Percentiles rank a stretch among this genome's conserved stretches.
Evolutionary conservation across 1,284 basidiomycete genomes (phyloP).

Genomic region (Trichosporon inkin): DNA sequence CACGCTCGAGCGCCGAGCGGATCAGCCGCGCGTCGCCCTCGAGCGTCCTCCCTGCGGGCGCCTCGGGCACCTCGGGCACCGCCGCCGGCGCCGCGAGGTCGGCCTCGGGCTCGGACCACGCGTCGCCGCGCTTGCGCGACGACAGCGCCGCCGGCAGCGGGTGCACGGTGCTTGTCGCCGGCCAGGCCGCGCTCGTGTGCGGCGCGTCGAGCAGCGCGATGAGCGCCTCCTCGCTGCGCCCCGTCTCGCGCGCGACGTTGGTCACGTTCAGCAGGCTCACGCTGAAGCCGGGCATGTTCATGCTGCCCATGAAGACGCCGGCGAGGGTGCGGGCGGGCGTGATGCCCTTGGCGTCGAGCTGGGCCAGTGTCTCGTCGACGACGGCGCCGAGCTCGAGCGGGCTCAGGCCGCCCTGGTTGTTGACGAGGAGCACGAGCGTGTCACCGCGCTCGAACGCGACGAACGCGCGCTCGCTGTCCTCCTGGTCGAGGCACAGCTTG

Average conservation of each 20-base stretch:
- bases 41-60: too few relatives aligned
- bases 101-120: constrained; percentile 39
- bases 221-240: constrained; percentile 34
- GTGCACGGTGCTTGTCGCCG: constrained; percentile 43
- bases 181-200: constrained; percentile 51
- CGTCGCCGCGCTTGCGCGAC: constrained; percentile 31
- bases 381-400: constrained; percentile 53
- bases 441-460: constrained; percentile 51
- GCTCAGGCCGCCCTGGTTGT: constrained; percentile 54
- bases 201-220: constrained; percentile 51
- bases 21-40: constrained; percentile 27
- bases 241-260: constrained; percentile 38
- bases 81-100: constrained; percentile 23
- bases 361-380: constrained; percentile 48
- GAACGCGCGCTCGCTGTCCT: constrained; percentile 52
- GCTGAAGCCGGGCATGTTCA: constrained; percentile 54
- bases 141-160: constrained; percentile 30
- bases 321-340: constrained; percentile 50
- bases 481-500: constrained; percentile 46
- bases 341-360: constrained; percentile 43
- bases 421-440: constrained; percentile 47
- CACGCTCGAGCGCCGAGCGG: constrained; percentile 30
- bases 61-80: too few relatives aligned
- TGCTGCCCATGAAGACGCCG: constrained; percentile 53
- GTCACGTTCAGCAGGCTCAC: constrained; percentile 53